Evolutionary conservation across 108 stramenopile genomes (phyloP).

Genomic region (Pseudonitzschia delicatissima): DNA sequence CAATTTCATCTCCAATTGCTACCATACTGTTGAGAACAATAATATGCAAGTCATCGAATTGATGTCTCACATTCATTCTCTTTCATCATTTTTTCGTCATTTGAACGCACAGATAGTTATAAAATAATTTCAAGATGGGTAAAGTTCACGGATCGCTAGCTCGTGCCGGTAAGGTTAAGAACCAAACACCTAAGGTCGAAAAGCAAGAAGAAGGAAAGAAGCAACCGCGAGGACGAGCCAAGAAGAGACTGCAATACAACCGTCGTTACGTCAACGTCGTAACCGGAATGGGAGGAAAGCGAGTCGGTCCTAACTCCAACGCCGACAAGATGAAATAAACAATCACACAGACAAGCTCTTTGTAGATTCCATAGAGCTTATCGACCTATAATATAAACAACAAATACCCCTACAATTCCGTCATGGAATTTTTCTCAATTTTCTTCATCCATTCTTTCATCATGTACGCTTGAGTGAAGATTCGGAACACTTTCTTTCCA

Average conservation of each 20-base stretch:
- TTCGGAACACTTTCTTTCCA: too few species aligned
- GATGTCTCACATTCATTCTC: not conserved
- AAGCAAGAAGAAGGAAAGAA: constrained; percentile 93
- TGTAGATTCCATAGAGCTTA: not conserved
- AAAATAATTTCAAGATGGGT: constrained; percentile 68
- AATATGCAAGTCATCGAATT: not conserved
- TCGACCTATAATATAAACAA: not conserved
- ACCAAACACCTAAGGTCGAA: constrained; percentile 99
- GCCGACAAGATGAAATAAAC: constrained; percentile 94
- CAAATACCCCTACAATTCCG: not conserved
- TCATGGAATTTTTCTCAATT: too few species aligned
- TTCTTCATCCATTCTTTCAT: too few species aligned
- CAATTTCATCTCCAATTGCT: too few species aligned
- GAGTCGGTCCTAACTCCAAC: constrained; percentile 98
- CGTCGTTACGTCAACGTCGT: constrained; percentile 99
- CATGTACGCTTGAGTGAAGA: too few species aligned
- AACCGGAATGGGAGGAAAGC: constrained; percentile 96
- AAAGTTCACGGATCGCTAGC: constrained; percentile 99
- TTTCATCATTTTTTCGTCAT: not conserved
- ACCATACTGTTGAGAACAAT: too few species aligned
- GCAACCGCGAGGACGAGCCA: constrained; percentile 97
- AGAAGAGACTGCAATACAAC: constrained; percentile 99
- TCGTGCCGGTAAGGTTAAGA: constrained; percentile 99
- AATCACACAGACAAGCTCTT: not conserved
- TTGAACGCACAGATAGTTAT: not conserved